Conservation (phyloP, 2,329 filamentous ascomycete genomes). For the Cordyceps cateniannulata region DNA sequence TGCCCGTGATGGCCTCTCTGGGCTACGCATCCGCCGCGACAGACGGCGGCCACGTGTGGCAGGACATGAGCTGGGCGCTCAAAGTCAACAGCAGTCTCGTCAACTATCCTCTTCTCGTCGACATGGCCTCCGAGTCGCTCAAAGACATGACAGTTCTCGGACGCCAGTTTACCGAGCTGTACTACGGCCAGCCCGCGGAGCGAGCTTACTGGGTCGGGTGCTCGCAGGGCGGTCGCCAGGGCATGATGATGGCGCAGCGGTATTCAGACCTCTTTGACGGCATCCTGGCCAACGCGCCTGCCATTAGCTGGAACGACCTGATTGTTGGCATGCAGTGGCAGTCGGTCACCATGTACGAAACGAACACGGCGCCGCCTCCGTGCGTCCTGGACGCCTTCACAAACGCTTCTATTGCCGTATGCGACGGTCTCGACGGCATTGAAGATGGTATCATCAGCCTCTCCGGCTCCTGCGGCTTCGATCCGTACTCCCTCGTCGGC, state of each 20-base stretch:
- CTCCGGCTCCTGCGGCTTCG: slow-evolving; percentile 17
- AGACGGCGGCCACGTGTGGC: not conserved
- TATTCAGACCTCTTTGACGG: slow-evolving; percentile 50
- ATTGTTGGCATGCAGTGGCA: slow-evolving; percentile 18
- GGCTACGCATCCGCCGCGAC: not conserved
- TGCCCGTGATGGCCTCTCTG: not conserved
- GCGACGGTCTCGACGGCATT: slow-evolving; percentile 20
- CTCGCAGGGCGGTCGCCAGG: slow-evolving; percentile 50
- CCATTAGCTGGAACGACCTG: slow-evolving; percentile 30
- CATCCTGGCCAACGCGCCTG: slow-evolving; percentile 41
- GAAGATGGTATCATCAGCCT: slow-evolving; percentile 19
- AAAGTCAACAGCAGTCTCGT: slow-evolving; percentile 15
- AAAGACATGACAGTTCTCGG: slow-evolving; percentile 31
- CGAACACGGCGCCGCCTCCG: slow-evolving; percentile 23
- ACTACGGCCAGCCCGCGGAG: slow-evolving; percentile 29
- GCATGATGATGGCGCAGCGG: slow-evolving; percentile 43
- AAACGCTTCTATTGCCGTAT: slow-evolving; percentile 27
- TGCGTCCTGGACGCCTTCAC: slow-evolving; percentile 29
- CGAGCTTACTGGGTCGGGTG: slow-evolving; percentile 47
- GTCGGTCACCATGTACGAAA: slow-evolving; percentile 18
- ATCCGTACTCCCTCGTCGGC: slow-evolving; percentile 18
- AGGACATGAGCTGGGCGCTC: slow-evolving; percentile 15
- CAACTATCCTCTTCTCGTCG: slow-evolving; percentile 21
- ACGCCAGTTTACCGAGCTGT: slow-evolving; percentile 34
- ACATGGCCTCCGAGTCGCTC: slow-evolving; percentile 22